phyloP scores from a whole-genome alignment of 1,284 basidiomycete genomes.

The Golubevia sp. region DNA sequence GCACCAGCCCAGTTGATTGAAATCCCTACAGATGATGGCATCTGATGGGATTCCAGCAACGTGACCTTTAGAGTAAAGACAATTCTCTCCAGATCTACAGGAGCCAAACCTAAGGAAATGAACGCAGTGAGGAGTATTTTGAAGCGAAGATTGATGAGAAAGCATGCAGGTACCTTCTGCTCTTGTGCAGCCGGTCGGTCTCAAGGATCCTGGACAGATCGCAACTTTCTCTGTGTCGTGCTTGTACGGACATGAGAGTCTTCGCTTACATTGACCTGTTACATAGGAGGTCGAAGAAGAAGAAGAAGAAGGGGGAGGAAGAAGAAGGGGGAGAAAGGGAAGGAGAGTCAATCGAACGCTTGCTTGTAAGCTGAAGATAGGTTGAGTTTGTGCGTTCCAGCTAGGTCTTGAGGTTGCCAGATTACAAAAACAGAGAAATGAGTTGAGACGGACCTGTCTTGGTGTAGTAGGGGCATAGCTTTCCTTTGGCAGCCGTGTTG shows the following conservation, averaged over 20 bases:
- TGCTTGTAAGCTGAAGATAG: too few relatives aligned
- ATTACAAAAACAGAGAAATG: too few relatives aligned
- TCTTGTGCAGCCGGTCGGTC: conserved; percentile 37
- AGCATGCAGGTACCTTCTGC: conserved; percentile 45
- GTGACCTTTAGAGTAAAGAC: conserved; percentile 42
- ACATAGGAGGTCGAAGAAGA: too few relatives aligned
- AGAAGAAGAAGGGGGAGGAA: too few relatives aligned
- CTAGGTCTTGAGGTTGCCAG: too few relatives aligned
- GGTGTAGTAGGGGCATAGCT: conserved; percentile 40
- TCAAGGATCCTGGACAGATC: conserved; percentile 46
- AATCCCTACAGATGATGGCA: conserved; percentile 33
- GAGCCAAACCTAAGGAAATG: conserved; percentile 34
- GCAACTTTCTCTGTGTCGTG: conserved; percentile 49
- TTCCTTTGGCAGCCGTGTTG: too few relatives aligned
- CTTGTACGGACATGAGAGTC: conserved; percentile 45
- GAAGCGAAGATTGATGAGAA: conserved; percentile 31
- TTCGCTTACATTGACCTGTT: conserved; percentile 47
- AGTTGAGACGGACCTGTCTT: conserved; percentile 25
- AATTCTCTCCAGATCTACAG: conserved; percentile 33
- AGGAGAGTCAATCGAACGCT: too few relatives aligned
- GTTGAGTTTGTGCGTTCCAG: too few relatives aligned
- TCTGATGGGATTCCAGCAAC: conserved; percentile 9
- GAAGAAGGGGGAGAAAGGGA: too few relatives aligned
- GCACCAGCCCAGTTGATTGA: conserved; percentile 52
- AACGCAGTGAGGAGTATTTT: conserved; percentile 53